These are phyloP conservation scores for Rhodotorula sp. DNA, from an alignment of 1,284 basidiomycete species.

Conservation along the genomic window DNA sequence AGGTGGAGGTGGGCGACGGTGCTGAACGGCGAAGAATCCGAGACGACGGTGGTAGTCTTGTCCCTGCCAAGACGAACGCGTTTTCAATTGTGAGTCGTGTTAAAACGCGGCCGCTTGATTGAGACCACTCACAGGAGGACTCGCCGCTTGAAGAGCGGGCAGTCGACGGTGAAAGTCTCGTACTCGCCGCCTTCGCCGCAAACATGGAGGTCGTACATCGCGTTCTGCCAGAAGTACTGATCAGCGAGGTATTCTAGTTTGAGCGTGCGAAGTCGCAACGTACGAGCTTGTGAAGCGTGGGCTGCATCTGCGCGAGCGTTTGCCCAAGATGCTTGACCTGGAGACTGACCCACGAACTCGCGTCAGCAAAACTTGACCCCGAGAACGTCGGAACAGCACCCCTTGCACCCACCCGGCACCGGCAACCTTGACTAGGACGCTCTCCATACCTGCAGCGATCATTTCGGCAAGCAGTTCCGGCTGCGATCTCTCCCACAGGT, in stretches of 20 bases:
- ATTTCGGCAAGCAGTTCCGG: constrained; percentile 79
- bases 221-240: constrained; percentile 57
- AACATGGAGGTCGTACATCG: constrained; percentile 82
- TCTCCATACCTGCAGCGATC: constrained; percentile 73
- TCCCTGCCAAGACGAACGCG: constrained; percentile 8
- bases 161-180: constrained; percentile 88
- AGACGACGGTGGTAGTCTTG: constrained; percentile 21
- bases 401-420: constrained; percentile 65
- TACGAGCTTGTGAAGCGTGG: constrained; percentile 71
- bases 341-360: background rate
- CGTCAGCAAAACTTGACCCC: background rate
- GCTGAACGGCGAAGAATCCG: constrained; percentile 41
- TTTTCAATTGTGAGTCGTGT: too few relatives aligned
- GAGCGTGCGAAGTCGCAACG: constrained; percentile 40
- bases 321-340: constrained; percentile 71
- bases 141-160: constrained; percentile 77
- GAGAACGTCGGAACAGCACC: too few relatives aligned
- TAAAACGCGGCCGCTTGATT: too few relatives aligned
- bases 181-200: constrained; percentile 99
- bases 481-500: constrained; percentile 93
- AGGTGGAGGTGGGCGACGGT: constrained; percentile 82
- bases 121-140: constrained; percentile 66
- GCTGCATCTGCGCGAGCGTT: constrained; percentile 70
- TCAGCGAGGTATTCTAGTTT: background rate
- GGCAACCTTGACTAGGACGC: constrained; percentile 92